These are phyloP conservation scores for Cladophialophora bantiana DNA, from an alignment of 2,329 filamentous ascomycete genomes.

Conservation along the genomic window DNA sequence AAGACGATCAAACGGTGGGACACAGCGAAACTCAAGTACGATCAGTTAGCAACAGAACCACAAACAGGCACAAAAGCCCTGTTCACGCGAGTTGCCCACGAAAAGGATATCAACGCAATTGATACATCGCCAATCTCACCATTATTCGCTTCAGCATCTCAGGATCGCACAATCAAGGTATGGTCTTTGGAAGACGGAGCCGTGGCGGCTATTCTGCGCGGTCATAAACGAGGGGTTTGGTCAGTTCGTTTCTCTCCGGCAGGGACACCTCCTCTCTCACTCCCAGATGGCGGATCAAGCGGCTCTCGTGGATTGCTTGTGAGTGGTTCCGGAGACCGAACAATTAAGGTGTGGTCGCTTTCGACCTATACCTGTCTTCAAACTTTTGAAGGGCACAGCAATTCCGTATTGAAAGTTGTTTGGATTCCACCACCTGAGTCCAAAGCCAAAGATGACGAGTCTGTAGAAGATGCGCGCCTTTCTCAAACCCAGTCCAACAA, in stretches of 20 bases:
- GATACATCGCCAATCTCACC: conserved; percentile 76
- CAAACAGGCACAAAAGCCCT: conserved; percentile 60
- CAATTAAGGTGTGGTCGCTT: conserved; percentile 92
- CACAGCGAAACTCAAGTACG: conserved; percentile 67
- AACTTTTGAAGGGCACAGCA: conserved; percentile 95
- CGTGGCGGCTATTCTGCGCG: conserved; percentile 86
- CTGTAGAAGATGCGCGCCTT: conserved; percentile 46
- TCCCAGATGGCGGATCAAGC: conserved; percentile 73
- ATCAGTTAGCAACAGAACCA: conserved; percentile 47
- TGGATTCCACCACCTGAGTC: conserved; percentile 71
- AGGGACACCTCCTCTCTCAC: conserved; percentile 74
- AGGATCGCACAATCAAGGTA: conserved; percentile 96
- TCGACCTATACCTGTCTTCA: conserved; percentile 89
- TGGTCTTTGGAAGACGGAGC: conserved; percentile 92
- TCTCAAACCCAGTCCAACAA: conserved; percentile 39
- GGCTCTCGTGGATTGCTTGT: conserved; percentile 79
- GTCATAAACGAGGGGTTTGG: conserved; percentile 96
- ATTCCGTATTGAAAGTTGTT: conserved; percentile 90
- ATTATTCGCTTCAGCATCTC: conserved; percentile 94
- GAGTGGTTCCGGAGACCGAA: conserved; percentile 95
- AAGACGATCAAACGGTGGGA: conserved; percentile 96
- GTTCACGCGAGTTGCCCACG: conserved; percentile 93
- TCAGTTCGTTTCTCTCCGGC: conserved; percentile 87
- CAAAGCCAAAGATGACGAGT: conserved; percentile 32
- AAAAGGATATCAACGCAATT: conserved; percentile 98